Conservation (phyloP, 2,329 filamentous ascomycete species). For the Colletotrichum musae region DNA sequence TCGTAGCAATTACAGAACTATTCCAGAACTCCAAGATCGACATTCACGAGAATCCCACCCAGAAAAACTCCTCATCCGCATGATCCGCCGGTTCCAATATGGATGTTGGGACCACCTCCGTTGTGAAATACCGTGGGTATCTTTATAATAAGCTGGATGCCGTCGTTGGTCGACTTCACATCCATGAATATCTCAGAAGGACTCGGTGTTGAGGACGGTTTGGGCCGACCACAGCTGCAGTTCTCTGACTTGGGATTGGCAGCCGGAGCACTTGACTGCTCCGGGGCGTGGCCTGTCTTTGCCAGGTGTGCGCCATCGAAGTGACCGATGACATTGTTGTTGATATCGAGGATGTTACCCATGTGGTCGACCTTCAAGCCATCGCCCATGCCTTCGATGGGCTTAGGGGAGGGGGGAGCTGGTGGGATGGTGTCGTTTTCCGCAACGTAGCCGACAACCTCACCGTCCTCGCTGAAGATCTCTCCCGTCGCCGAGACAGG, state of each 20-base stretch:
- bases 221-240: slow-evolving; percentile 49
- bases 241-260: slow-evolving; percentile 45
- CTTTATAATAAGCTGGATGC: slow-evolving; percentile 70
- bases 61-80: slow-evolving; percentile 18
- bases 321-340: slow-evolving; percentile 62
- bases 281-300: slow-evolving; percentile 50
- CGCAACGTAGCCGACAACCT: slow-evolving; percentile 61
- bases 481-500: slow-evolving; percentile 62
- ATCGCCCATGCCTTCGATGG: slow-evolving; percentile 53
- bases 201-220: slow-evolving; percentile 54
- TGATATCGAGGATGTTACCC: slow-evolving; percentile 62
- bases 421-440: slow-evolving; percentile 54
- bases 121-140: slow-evolving; percentile 69
- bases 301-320: slow-evolving; percentile 55
- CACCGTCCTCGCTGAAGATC: slow-evolving; percentile 59
- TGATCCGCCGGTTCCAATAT: slow-evolving; percentile 44
- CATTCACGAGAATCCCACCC: slow-evolving; percentile 10
- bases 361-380: slow-evolving; percentile 59
- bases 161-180: slow-evolving; percentile 70
- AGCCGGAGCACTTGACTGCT: slow-evolving; percentile 15
- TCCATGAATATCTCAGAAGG: slow-evolving; percentile 71
- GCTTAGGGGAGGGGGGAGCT: slow-evolving; percentile 44
- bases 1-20: slow-evolving; percentile 32
- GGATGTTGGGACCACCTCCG: slow-evolving; percentile 49
- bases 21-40: slow-evolving; percentile 37